phyloP scores from a whole-genome alignment of 2,329 filamentous ascomycete genomes.

The Aspergillus carbonarius region DNA sequence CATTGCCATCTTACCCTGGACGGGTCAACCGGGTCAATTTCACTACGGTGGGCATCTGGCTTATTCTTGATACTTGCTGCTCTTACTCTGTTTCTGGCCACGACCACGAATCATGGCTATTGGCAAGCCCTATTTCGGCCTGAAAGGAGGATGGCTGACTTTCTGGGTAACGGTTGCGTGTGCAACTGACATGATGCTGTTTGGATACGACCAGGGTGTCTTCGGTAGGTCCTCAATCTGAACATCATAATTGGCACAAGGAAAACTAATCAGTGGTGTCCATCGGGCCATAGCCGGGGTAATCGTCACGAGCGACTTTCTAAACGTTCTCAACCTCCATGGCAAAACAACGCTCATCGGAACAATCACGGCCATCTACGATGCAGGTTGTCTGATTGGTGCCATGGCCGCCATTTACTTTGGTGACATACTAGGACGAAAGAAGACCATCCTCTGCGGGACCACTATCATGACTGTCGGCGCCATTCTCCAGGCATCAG shows the following conservation, averaged over 20 bases:
- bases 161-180: constrained; percentile 6
- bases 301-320: constrained; percentile 53
- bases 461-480: constrained; percentile 51
- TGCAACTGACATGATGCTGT: constrained; percentile 32
- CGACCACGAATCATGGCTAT: background rate
- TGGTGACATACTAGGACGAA: constrained; percentile 49
- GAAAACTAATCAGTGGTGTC: too few relatives aligned
- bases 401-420: constrained; percentile 46
- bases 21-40: background rate
- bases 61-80: background rate
- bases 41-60: background rate
- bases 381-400: constrained; percentile 60
- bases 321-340: constrained; percentile 46
- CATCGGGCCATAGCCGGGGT: constrained; percentile 45
- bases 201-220: constrained; percentile 52
- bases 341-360: constrained; percentile 26
- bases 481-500: constrained; percentile 49
- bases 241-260: background rate
- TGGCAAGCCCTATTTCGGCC: background rate
- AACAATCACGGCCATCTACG: constrained; percentile 53
- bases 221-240: constrained; percentile 37
- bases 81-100: background rate
- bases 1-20: too few relatives aligned
- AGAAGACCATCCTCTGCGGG: constrained; percentile 47
- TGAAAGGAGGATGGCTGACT: background rate